Evolutionary conservation across 495 filamentous ascomycete genomes (phyloP).

Genomic region (Aspergillus incahuasiensis): DNA sequence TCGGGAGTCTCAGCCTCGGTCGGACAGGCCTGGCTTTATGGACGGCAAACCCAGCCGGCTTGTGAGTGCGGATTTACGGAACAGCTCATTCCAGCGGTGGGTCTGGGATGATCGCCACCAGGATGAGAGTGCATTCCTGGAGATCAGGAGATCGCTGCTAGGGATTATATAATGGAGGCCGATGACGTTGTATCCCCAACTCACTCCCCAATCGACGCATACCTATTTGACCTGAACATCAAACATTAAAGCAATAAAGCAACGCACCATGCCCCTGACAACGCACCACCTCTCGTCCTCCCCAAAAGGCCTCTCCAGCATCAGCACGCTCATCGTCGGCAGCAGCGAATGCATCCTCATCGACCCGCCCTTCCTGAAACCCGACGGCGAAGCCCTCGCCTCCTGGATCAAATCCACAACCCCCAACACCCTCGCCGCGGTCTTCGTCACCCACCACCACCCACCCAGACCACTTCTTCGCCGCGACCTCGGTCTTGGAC

Average conservation of each 20-base stretch:
- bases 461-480: conserved; percentile 33
- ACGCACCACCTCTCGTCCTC: conserved; percentile 18
- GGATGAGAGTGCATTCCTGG: too few relatives aligned
- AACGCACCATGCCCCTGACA: conserved; percentile 10
- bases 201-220: too few relatives aligned
- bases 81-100: too few relatives aligned
- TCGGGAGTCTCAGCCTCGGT: neutral
- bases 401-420: conserved; percentile 19
- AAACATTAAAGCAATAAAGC: too few relatives aligned
- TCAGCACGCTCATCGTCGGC: conserved; percentile 17
- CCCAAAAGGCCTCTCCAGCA: conserved; percentile 17
- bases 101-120: too few relatives aligned
- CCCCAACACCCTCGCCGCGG: conserved; percentile 15
- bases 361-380: conserved; percentile 19
- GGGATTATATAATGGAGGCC: too few relatives aligned
- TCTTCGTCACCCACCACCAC: conserved; percentile 33
- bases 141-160: too few relatives aligned
- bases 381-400: conserved; percentile 18
- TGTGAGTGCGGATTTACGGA: too few relatives aligned
- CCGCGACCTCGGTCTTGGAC: conserved; percentile 27
- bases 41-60: too few relatives aligned
- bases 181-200: too few relatives aligned
- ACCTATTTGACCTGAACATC: too few relatives aligned
- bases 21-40: too few relatives aligned
- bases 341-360: conserved; percentile 9